Base-by-base conservation (phyloP, 1,284 basidiomycete genomes). In the Puccinia triticina region DNA sequence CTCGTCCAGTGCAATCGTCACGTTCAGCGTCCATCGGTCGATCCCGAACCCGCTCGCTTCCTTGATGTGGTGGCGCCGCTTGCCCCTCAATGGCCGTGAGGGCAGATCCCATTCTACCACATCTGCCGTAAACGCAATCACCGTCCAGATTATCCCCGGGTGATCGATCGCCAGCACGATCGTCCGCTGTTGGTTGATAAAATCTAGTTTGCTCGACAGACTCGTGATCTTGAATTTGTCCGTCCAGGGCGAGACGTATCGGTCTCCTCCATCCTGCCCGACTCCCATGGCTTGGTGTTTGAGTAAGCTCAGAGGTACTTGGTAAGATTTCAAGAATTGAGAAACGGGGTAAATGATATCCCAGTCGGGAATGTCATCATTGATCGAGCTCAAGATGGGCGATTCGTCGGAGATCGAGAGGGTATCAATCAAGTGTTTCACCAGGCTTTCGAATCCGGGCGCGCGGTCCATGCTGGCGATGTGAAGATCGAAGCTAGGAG, bases 81-180 rank as follows among this genome's bases (percentile, higher is more conserved):
- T 91, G 69, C 88, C 88, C 10, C 83, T 74, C 37, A 90, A 87
- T 0, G 94, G 93, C 0, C 93, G 92, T 82, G 82, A 83, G 26
- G 87, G 86, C 4, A 89, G 84, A 83, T 88, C 92, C 96, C 96
- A 98, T 79, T 90, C 88, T 23, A 96, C 87, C 10, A 99, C 93
- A 83, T 97, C 93, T 0, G 94, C 96, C 79, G 96, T 93, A 85
- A 99, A 98, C 0, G 94, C 93, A 77, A 99, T 90, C 0, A 94
- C 94, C 4, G 93, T 93, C 94, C 94, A 96, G 83, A 96, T 95
- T 46, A 95, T 88, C 14, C 92, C 92, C 1, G 94, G 93, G 88
- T 98, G 95, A 66, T 91, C 88, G 66, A 98, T 90, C 66, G 90
- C 88, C 46, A 98, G 86, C 7, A 91, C 92, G 74, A 98, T 87